A percentile compares a stretch with the other conserved stretches of the same genome.
Evolutionary conservation across 768 basidiomycete species (phyloP).

Genomic region (Xerocomellus intermedius): DNA sequence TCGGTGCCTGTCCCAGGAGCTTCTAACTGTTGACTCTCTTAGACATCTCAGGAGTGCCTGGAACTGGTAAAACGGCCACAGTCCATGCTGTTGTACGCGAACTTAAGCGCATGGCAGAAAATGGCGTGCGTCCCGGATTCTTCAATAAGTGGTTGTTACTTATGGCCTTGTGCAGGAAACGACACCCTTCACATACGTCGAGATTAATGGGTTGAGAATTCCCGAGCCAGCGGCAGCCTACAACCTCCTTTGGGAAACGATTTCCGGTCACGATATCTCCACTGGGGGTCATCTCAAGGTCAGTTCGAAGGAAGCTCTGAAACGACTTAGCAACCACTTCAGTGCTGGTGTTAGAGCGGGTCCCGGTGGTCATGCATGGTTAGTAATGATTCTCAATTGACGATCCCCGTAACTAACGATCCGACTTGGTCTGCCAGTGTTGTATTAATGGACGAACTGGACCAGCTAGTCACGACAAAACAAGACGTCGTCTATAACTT

Average conservation of each 20-base stretch:
- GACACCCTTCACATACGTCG: conserved; percentile 93
- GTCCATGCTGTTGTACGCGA: conserved; percentile 92
- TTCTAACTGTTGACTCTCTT: conserved; percentile 2
- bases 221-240: conserved; percentile 94
- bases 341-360: conserved; percentile 59
- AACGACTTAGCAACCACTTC: conserved; percentile 76
- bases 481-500: conserved; percentile 99
- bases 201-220: conserved; percentile 94
- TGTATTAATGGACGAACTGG: conserved; percentile 97
- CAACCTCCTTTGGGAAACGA: conserved; percentile 85
- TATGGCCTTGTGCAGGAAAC: conserved; percentile 59
- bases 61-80: conserved; percentile 98
- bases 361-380: conserved; percentile 89
- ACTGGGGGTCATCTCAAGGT: conserved; percentile 63
- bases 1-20: not conserved
- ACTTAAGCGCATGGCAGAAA: conserved; percentile 83
- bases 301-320: conserved; percentile 79
- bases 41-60: conserved; percentile 99
- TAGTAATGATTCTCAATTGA: conserved; percentile 25
- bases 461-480: conserved; percentile 92
- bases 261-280: conserved; percentile 74
- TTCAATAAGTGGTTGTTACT: not conserved
- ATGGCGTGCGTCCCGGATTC: conserved; percentile 50
- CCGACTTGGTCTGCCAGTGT: conserved; percentile 51
- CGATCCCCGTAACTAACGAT: not conserved